phyloP scores from a whole-genome alignment of 805 yeast genomes.

The Candida wancherniae region DNA sequence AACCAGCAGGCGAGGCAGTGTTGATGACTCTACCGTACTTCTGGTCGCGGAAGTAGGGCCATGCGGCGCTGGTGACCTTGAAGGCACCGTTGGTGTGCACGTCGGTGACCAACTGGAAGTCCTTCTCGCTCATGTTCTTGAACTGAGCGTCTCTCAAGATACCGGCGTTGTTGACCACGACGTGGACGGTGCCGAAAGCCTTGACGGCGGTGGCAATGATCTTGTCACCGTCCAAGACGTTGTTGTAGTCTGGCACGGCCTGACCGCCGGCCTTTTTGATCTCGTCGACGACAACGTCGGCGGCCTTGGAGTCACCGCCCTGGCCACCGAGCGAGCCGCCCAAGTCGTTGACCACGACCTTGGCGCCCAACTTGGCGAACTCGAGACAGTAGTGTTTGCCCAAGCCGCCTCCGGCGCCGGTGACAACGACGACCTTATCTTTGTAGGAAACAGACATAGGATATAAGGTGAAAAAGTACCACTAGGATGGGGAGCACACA shows the following conservation, averaged over 20 bases:
- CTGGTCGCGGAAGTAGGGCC: constrained; percentile 85
- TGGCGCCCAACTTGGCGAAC: constrained; percentile 87
- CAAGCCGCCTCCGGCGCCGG: constrained; percentile 98
- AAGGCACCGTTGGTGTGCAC: constrained; percentile 91
- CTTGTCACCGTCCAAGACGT: constrained; percentile 78
- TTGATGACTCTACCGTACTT: constrained; percentile 83
- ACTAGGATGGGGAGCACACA: no score
- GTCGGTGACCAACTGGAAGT: constrained; percentile 72
- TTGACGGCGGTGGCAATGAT: constrained; percentile 83
- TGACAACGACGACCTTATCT: constrained; percentile 84
- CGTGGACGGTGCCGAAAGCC: constrained; percentile 82
- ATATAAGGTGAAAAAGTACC: not conserved
- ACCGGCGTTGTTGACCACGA: constrained; percentile 92
- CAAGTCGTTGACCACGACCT: constrained; percentile 90
- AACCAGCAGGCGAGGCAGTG: constrained; percentile 97
- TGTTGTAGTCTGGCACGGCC: constrained; percentile 93
- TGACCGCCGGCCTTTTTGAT: constrained; percentile 70
- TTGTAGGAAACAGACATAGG: constrained; percentile 44
- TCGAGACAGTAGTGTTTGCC: constrained; percentile 86
- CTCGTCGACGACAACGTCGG: constrained; percentile 86
- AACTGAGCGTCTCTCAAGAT: constrained; percentile 84
- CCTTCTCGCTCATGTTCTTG: constrained; percentile 78
- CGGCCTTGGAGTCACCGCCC: constrained; percentile 67
- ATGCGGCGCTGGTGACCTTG: constrained; percentile 80
- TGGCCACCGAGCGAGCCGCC: constrained; percentile 80